Evolutionary conservation across 441 rosid species (phyloP).

Genomic region (Brassica balearica): DNA sequence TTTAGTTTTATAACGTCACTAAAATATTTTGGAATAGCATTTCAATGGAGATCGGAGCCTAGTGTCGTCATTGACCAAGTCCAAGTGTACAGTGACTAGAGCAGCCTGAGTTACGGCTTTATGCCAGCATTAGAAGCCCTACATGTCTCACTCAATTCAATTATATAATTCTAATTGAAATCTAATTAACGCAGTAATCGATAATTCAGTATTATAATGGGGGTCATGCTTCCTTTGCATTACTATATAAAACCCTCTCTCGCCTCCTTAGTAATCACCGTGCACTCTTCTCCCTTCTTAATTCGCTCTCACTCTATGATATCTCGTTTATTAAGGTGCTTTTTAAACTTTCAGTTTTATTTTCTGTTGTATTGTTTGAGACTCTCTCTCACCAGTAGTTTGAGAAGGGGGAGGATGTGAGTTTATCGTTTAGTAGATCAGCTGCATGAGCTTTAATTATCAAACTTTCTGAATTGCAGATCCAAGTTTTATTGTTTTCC

Average conservation of each 20-base stretch:
- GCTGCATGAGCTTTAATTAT: background rate
- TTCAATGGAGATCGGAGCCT: conserved; percentile 5
- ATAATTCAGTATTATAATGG: background rate
- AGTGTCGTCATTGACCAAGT: background rate
- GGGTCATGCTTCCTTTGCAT: background rate
- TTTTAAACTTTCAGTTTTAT: background rate
- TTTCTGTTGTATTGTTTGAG: background rate
- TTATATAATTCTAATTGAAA: background rate
- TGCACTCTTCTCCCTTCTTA: conserved; percentile 1
- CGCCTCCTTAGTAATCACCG: conserved; percentile 4
- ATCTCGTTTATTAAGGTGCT: conserved; percentile 3
- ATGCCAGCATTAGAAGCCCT: conserved; percentile 8
- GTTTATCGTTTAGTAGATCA: background rate
- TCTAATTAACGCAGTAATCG: background rate
- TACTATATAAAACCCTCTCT: conserved; percentile 7
- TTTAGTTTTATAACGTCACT: background rate
- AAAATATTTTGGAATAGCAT: background rate
- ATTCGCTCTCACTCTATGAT: background rate
- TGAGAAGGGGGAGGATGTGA: background rate
- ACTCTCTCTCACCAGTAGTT: conserved; percentile 1
- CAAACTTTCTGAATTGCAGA: background rate
- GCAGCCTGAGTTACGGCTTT: conserved; percentile 3
- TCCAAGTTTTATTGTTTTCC: background rate
- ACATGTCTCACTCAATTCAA: conserved; percentile 5
- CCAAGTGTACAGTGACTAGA: conserved; percentile 6